phyloP scores from a whole-genome alignment of 805 yeast species.

The Saturnispora kantuleensis region DNA sequence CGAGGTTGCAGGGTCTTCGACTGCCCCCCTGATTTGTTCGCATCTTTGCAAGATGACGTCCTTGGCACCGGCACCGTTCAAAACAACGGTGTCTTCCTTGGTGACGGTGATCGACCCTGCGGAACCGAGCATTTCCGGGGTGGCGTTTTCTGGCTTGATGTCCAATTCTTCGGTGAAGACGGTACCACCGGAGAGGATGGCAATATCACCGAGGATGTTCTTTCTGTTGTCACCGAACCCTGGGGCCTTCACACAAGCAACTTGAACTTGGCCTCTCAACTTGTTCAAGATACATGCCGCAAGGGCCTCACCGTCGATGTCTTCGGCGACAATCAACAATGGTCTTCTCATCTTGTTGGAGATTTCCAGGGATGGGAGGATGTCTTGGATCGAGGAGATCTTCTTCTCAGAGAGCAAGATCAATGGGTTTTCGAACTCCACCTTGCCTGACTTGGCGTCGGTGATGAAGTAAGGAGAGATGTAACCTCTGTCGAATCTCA shows the following conservation, averaged over 20 bases:
- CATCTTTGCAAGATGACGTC: conserved; percentile 75
- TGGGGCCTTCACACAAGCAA: conserved; percentile 95
- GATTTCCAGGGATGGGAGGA: conserved; percentile 85
- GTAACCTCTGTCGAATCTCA: conserved; percentile 96
- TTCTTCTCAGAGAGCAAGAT: conserved; percentile 85
- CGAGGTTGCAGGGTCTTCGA: conserved; percentile 63
- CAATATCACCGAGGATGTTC: conserved; percentile 91
- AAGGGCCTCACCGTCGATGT: conserved; percentile 94
- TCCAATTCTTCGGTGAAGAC: conserved; percentile 88
- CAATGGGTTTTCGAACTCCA: conserved; percentile 90
- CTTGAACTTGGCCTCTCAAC: conserved; percentile 96
- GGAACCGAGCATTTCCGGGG: conserved; percentile 80
- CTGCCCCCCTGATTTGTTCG: conserved; percentile 82
- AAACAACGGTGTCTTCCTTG: conserved; percentile 88
- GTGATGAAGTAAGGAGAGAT: conserved; percentile 95
- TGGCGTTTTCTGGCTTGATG: conserved; percentile 90
- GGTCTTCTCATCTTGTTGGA: conserved; percentile 93
- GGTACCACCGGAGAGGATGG: conserved; percentile 90
- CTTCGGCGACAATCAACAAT: conserved; percentile 87
- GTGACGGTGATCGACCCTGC: conserved; percentile 88
- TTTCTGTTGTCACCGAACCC: conserved; percentile 99
- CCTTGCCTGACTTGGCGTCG: conserved; percentile 85
- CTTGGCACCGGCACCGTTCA: conserved; percentile 87
- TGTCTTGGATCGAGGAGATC: conserved; percentile 80
- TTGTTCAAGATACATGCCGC: conserved; percentile 97